Conservation (phyloP, 305 asterid genomes). For the Ajuga reptans region DNA sequence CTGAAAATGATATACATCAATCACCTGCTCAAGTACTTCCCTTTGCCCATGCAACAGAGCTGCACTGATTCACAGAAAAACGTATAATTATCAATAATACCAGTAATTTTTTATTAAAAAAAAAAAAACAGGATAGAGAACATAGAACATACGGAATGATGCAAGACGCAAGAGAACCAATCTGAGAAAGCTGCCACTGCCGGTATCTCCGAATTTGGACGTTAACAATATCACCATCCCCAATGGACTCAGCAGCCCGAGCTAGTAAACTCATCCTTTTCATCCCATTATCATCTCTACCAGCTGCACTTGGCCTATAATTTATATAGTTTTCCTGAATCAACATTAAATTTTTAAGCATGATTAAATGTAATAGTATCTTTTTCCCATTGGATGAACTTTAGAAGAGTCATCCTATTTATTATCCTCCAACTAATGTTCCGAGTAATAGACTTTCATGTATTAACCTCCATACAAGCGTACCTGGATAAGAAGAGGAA, state of each 20-base stretch:
- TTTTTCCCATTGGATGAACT: conserved; percentile 2
- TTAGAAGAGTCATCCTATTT: background rate
- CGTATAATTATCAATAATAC: conserved; percentile 24
- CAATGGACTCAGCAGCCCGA: conserved; percentile 92
- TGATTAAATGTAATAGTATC: conserved; percentile 1
- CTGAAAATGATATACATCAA: conserved; percentile 7
- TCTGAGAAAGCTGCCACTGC: conserved; percentile 95
- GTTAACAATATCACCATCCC: conserved; percentile 86
- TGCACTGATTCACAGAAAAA: conserved; percentile 48
- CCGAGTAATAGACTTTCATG: background rate
- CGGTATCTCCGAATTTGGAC: conserved; percentile 88
- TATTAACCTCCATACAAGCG: conserved; percentile 14
- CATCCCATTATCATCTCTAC: conserved; percentile 73
- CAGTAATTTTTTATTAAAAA: background rate
- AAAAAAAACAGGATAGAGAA: background rate
- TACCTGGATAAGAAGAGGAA: conserved; percentile 95
- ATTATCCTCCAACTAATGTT: background rate
- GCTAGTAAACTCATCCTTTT: conserved; percentile 71
- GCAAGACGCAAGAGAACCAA: conserved; percentile 67
- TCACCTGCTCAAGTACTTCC: conserved; percentile 79
- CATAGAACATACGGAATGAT: conserved; percentile 73
- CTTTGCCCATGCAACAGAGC: conserved; percentile 88
- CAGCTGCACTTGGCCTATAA: conserved; percentile 70
- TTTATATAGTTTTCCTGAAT: conserved; percentile 91
- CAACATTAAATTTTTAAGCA: conserved; percentile 11